A percentile compares a stretch with the other conserved stretches of the same genome.
Conservation (phyloP, 2,329 filamentous ascomycete genomes). For the Colletotrichum kahawae region DNA sequence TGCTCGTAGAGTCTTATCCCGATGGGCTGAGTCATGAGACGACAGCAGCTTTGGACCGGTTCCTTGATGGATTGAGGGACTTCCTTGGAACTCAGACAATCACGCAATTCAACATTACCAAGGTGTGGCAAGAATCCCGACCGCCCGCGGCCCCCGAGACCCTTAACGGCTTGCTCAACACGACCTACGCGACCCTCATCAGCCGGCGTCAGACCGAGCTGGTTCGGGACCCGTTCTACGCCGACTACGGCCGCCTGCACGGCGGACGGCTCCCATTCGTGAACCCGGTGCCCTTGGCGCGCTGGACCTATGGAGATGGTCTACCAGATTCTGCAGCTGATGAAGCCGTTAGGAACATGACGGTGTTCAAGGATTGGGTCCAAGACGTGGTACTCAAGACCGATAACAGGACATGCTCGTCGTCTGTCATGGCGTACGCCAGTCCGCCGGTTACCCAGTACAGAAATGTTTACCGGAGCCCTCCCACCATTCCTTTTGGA, state of each 20-base stretch:
- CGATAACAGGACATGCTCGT: conserved; percentile 11
- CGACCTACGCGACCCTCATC: conserved; percentile 39
- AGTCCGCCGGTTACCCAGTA: not conserved
- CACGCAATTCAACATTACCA: conserved; percentile 24
- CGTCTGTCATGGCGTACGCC: not conserved
- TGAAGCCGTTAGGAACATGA: conserved; percentile 53
- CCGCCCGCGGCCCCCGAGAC: conserved; percentile 23
- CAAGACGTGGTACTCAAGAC: conserved; percentile 46
- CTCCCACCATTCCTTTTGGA: conserved; percentile 38
- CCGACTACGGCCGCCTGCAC: conserved; percentile 35
- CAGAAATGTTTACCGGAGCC: not conserved
- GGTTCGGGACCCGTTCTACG: conserved; percentile 40
- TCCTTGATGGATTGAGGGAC: conserved; percentile 28
- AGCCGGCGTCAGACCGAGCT: conserved; percentile 37
- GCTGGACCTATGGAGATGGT: not conserved
- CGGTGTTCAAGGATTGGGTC: conserved; percentile 51
- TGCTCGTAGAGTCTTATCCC: conserved; percentile 33
- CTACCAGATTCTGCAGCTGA: conserved; percentile 20
- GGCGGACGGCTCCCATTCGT: not conserved
- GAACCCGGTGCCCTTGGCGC: not conserved
- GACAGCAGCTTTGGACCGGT: conserved; percentile 27
- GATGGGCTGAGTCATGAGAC: conserved; percentile 11
- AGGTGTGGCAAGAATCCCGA: conserved; percentile 24
- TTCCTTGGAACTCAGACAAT: conserved; percentile 27
- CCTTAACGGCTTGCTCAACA: conserved; percentile 28